Conservation (phyloP, 495 filamentous ascomycete species). For the Aspergillus affinis region DNA sequence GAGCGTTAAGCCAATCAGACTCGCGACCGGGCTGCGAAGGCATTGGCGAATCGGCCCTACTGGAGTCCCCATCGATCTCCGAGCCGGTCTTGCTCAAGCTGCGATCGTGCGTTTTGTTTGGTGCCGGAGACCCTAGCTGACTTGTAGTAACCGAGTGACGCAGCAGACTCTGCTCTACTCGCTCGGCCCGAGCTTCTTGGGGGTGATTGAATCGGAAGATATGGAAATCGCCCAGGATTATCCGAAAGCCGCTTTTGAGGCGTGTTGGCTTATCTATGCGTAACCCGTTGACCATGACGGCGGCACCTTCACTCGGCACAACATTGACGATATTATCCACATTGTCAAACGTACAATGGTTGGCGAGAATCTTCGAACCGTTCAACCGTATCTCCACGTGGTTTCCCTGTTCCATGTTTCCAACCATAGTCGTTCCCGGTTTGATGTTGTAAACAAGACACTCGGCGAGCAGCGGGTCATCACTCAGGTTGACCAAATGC, state of each 20-base stretch:
- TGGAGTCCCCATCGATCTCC: constrained; percentile 66
- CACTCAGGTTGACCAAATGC: constrained; percentile 95
- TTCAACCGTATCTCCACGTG: constrained; percentile 89
- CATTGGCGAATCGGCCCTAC: constrained; percentile 77
- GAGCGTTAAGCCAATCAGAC: constrained; percentile 93
- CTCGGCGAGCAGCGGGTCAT: constrained; percentile 92
- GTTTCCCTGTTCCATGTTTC: constrained; percentile 80
- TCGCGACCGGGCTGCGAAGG: constrained; percentile 68
- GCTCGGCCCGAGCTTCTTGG: constrained; percentile 88
- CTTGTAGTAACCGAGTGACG: constrained; percentile 84
- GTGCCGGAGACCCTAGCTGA: constrained; percentile 72
- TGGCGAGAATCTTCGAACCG: constrained; percentile 84
- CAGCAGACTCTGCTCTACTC: constrained; percentile 84
- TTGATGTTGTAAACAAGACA: constrained; percentile 99
- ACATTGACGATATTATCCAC: constrained; percentile 87
- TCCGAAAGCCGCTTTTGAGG: constrained; percentile 85
- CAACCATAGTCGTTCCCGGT: constrained; percentile 87
- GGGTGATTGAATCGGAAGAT: constrained; percentile 99
- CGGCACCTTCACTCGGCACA: constrained; percentile 82
- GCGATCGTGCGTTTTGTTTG: constrained; percentile 72
- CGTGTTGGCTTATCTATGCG: constrained; percentile 79
- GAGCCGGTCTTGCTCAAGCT: constrained; percentile 70
- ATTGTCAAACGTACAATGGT: constrained; percentile 94
- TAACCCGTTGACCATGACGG: constrained; percentile 96
- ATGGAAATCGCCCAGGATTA: constrained; percentile 97